Evolutionary conservation across 2,329 filamentous ascomycete genomes (phyloP).

Genomic region (Aspergillus pseudonomiae): DNA sequence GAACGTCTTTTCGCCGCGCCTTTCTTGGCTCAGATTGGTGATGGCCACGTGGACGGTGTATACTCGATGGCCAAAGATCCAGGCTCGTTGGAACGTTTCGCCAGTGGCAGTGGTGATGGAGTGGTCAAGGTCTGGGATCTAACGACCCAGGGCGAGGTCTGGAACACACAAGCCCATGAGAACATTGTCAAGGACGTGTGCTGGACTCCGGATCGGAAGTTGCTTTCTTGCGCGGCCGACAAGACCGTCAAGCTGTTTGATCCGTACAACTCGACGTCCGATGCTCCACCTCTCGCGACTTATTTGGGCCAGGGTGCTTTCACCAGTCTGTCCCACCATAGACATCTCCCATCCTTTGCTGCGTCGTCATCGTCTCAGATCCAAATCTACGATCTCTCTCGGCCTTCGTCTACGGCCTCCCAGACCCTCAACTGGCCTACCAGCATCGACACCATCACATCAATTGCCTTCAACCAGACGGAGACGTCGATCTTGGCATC

Average conservation of each 20-base stretch:
- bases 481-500: slow-evolving; percentile 91
- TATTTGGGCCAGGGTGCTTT: slow-evolving; percentile 85
- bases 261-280: slow-evolving; percentile 73
- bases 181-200: slow-evolving; percentile 90
- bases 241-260: slow-evolving; percentile 88
- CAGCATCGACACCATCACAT: slow-evolving; percentile 84
- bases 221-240: slow-evolving; percentile 86
- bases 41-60: slow-evolving; percentile 88
- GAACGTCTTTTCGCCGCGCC: slow-evolving; percentile 89
- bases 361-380: slow-evolving; percentile 74
- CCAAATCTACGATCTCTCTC: slow-evolving; percentile 79
- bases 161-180: slow-evolving; percentile 81
- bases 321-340: slow-evolving; percentile 81
- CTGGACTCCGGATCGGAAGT: slow-evolving; percentile 83
- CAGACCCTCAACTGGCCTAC: slow-evolving; percentile 88
- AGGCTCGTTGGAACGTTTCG: slow-evolving; percentile 71
- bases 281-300: slow-evolving; percentile 74
- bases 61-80: slow-evolving; percentile 82
- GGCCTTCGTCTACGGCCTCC: slow-evolving; percentile 74
- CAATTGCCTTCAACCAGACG: slow-evolving; percentile 86
- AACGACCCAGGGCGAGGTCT: slow-evolving; percentile 70
- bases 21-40: slow-evolving; percentile 83
- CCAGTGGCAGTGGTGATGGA: slow-evolving; percentile 87
- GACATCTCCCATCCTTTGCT: slow-evolving; percentile 77
- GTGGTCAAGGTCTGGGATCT: slow-evolving; percentile 93